Conservation (phyloP, 768 basidiomycete genomes). For the Clathrus columnatus region DNA sequence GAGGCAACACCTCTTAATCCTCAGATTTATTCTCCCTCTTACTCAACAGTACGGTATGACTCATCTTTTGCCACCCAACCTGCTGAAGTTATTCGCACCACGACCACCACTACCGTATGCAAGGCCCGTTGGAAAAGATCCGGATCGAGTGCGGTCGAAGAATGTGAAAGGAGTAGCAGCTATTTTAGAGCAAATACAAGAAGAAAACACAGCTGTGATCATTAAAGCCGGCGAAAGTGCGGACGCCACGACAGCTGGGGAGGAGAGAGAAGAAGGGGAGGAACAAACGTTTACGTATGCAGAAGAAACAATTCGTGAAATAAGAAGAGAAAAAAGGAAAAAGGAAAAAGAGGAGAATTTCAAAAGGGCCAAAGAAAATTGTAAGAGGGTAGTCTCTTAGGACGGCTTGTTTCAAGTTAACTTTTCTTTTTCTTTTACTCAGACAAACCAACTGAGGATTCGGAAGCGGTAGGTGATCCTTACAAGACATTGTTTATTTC, state of each 20-base stretch:
- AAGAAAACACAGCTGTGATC: slow-evolving; percentile 63
- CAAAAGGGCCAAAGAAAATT: slow-evolving; percentile 74
- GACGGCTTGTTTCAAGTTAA: slow-evolving; percentile 5
- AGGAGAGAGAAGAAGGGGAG: slow-evolving; percentile 77
- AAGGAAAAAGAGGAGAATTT: slow-evolving; percentile 70
- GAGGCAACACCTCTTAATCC: neutral
- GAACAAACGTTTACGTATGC: slow-evolving; percentile 73
- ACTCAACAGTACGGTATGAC: slow-evolving; percentile 33
- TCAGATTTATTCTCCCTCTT: neutral
- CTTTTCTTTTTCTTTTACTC: slow-evolving; percentile 10
- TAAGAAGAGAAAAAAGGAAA: slow-evolving; percentile 69
- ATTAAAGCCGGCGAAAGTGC: slow-evolving; percentile 41
- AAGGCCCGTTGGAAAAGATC: slow-evolving; percentile 78
- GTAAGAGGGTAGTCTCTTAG: slow-evolving; percentile 39
- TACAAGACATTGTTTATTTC: slow-evolving; percentile 98
- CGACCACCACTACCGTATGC: slow-evolving; percentile 83
- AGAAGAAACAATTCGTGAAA: slow-evolving; percentile 74
- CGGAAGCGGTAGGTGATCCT: slow-evolving; percentile 88
- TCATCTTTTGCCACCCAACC: slow-evolving; percentile 88
- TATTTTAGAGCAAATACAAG: slow-evolving; percentile 65
- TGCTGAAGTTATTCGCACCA: slow-evolving; percentile 93
- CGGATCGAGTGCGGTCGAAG: slow-evolving; percentile 63
- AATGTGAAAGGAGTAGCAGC: slow-evolving; percentile 67
- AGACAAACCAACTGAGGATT: slow-evolving; percentile 92
- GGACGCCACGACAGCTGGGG: slow-evolving; percentile 27